Evolutionary conservation across 257 asterid genomes (phyloP).

Genomic region (Nicotiana otophora): DNA sequence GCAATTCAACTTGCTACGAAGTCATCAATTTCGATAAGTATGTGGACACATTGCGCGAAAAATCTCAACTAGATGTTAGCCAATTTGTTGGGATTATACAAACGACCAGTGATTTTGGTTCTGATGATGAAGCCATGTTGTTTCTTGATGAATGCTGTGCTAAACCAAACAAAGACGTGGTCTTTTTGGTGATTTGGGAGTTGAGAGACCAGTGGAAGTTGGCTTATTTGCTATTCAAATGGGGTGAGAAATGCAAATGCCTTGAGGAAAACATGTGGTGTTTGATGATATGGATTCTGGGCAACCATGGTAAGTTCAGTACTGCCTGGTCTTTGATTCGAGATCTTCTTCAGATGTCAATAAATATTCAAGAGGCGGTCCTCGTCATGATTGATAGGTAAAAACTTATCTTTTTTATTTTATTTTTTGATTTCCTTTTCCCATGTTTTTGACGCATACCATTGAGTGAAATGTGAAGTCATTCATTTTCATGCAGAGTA

Average conservation of each 20-base stretch:
- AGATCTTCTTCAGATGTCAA: constrained; percentile 42
- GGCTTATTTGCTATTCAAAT: constrained; percentile 74
- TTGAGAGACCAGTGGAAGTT: constrained; percentile 74
- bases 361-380: constrained; percentile 58
- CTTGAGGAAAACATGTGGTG: constrained; percentile 50
- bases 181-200: constrained; percentile 57
- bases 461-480: not conserved
- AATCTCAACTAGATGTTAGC: constrained; percentile 18
- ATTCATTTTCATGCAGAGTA: not conserved
- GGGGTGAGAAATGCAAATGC: constrained; percentile 80
- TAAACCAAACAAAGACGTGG: constrained; percentile 42
- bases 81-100: constrained; percentile 40
- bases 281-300: constrained; percentile 82
- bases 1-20: constrained; percentile 16
- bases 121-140: constrained; percentile 70
- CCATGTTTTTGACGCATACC: not conserved
- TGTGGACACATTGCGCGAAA: constrained; percentile 14
- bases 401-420: not conserved
- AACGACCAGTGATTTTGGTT: constrained; percentile 46
- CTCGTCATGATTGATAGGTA: constrained; percentile 88
- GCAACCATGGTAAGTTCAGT: constrained; percentile 71
- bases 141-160: constrained; percentile 56
- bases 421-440: not conserved
- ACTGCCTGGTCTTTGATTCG: constrained; percentile 84
- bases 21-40: constrained; percentile 26